These are phyloP conservation scores for Xerocomus nothofagi DNA, from an alignment of 1,284 basidiomycete genomes.

Conservation along the genomic window DNA sequence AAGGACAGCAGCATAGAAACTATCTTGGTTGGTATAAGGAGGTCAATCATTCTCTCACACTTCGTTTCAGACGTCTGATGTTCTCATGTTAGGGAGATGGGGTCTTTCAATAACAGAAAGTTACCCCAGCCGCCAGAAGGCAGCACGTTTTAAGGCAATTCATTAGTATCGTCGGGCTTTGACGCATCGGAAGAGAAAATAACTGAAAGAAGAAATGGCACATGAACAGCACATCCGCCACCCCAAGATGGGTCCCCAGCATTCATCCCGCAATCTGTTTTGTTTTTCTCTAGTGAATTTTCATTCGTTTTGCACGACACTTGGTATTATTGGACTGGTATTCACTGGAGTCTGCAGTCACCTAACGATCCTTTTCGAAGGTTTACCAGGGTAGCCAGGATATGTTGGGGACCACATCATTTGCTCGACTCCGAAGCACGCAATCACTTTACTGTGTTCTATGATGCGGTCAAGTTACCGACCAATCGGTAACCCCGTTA, in stretches of 20 bases:
- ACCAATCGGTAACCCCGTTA: not conserved
- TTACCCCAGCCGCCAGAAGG: conserved; percentile 94
- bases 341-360: not conserved
- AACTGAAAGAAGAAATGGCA: conserved; percentile 16
- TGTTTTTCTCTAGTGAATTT: conserved; percentile 18
- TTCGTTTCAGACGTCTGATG: conserved; percentile 2
- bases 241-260: conserved; percentile 19
- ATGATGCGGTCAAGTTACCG: not conserved
- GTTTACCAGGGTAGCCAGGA: not conserved
- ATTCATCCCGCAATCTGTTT: conserved; percentile 21
- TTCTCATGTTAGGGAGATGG: conserved; percentile 80
- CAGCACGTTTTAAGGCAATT: conserved; percentile 52
- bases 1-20: conserved; percentile 81
- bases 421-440: not conserved
- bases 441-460: too few relatives aligned
- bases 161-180: conserved; percentile 1
- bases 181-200: conserved; percentile 7
- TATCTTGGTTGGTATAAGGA: conserved; percentile 87
- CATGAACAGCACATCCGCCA: conserved; percentile 8
- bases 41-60: conserved; percentile 43
- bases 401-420: not conserved
- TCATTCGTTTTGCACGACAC: conserved; percentile 10
- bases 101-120: conserved; percentile 87
- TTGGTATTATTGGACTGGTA: not conserved
- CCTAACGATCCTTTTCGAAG: not conserved